phyloP scores from a whole-genome alignment of 2,329 filamentous ascomycete genomes.

The Pyrenophora graminea region DNA sequence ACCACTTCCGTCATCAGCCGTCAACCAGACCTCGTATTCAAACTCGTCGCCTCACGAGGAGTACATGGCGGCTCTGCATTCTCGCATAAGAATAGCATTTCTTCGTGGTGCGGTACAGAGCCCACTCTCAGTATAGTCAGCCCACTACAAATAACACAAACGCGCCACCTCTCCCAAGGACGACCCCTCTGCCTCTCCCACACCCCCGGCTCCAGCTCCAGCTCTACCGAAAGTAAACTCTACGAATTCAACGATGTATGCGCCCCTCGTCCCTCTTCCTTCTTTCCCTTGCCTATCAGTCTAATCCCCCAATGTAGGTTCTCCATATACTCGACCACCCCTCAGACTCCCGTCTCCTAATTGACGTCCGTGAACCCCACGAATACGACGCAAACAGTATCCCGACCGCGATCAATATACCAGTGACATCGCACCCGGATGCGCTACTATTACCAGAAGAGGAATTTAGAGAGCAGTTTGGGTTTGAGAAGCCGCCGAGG shows the following conservation, averaged over 20 bases:
- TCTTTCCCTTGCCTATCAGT: too few species aligned
- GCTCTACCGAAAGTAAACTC: constrained; percentile 31
- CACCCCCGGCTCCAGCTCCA: constrained; percentile 5
- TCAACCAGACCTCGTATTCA: not conserved
- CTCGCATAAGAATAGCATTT: too few species aligned
- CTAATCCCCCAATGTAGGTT: constrained; percentile 25
- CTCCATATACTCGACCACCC: constrained; percentile 40
- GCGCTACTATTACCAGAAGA: constrained; percentile 74
- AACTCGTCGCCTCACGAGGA: not conserved
- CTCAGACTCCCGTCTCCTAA: constrained; percentile 38
- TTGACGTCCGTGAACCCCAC: constrained; percentile 72
- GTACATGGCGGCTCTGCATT: too few species aligned
- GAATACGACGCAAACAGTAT: constrained; percentile 71
- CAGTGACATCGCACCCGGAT: constrained; percentile 76
- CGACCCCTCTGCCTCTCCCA: constrained; percentile 12
- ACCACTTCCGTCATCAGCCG: constrained; percentile 13
- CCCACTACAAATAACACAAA: too few species aligned
- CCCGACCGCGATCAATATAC: constrained; percentile 80
- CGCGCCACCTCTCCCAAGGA: not conserved
- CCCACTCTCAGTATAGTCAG: too few species aligned
- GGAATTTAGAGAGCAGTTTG: constrained; percentile 83
- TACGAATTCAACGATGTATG: constrained; percentile 49
- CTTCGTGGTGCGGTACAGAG: too few species aligned
- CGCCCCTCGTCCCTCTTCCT: not conserved
- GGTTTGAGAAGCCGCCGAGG: constrained; percentile 56